Percentiles rank a stretch among this genome's conserved stretches.
phyloP scores from a whole-genome alignment of 2,329 filamentous ascomycete genomes.

The Pseudogymnoascus sp. region DNA sequence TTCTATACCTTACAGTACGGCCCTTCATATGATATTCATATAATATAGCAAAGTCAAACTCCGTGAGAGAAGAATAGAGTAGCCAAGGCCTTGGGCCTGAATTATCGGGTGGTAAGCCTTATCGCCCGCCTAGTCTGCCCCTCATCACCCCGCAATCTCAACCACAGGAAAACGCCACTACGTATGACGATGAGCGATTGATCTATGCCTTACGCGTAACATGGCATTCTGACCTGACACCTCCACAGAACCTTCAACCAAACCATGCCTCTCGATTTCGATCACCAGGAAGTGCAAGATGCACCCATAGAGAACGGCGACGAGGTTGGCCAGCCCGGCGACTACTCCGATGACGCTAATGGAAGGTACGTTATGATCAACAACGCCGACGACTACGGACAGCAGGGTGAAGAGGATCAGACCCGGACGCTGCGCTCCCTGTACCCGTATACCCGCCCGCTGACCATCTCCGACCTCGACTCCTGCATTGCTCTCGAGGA shows the following conservation, averaged over 20 bases:
- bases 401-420: conserved; percentile 10
- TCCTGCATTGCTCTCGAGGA: conserved; percentile 49
- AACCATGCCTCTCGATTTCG: background rate
- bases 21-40: background rate
- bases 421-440: conserved; percentile 41
- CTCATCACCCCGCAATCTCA: conserved; percentile 3
- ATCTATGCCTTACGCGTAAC: conserved; percentile 3
- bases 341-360: background rate
- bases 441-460: conserved; percentile 64
- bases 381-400: background rate
- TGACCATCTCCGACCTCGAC: conserved; percentile 59
- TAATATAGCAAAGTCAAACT: background rate
- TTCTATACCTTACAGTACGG: background rate
- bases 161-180: background rate
- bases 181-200: conserved; percentile 2
- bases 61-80: background rate
- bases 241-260: background rate
- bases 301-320: background rate
- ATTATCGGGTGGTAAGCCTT: conserved; percentile 3
- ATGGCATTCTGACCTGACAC: conserved; percentile 3
- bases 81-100: background rate
- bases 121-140: conserved; percentile 5
- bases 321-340: background rate
- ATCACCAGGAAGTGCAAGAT: conserved; percentile 6
- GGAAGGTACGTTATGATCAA: background rate